Evolutionary conservation across 495 filamentous ascomycete species (phyloP).

Genomic region (Cryomyces minteri): DNA sequence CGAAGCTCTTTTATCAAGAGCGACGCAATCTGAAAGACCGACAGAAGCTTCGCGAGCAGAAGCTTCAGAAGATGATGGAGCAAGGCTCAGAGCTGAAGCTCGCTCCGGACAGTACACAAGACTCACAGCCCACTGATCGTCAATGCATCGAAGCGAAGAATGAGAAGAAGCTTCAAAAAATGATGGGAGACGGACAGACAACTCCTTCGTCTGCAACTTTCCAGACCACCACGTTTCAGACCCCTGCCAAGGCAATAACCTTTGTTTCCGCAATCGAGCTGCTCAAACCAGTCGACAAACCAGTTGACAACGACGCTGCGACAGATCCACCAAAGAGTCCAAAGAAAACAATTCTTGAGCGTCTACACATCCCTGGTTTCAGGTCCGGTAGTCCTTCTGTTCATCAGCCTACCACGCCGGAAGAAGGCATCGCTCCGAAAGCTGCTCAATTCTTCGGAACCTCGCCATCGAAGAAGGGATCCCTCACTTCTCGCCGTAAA

Average conservation of each 20-base stretch:
- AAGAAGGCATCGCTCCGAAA: slow-evolving; percentile 7
- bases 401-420: not conserved
- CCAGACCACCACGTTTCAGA: not conserved
- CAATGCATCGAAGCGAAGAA: slow-evolving; percentile 10
- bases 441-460: slow-evolving; percentile 10
- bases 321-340: slow-evolving; percentile 13
- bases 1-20: too few species aligned
- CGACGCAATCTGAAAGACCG: too few species aligned
- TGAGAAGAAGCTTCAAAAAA: slow-evolving; percentile 12
- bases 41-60: too few species aligned
- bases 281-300: not conserved
- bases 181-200: slow-evolving; percentile 8
- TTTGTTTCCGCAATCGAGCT: not conserved
- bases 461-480: not conserved
- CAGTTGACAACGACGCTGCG: not conserved
- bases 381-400: not conserved
- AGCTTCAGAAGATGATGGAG: too few species aligned
- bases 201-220: slow-evolving; percentile 4
- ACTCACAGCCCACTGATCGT: slow-evolving; percentile 9
- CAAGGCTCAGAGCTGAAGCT: slow-evolving; percentile 1
- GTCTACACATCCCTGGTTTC: slow-evolving; percentile 9
- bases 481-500: not conserved
- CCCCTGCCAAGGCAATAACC: not conserved
- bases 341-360: slow-evolving; percentile 17
- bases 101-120: slow-evolving; percentile 1